These are phyloP conservation scores for Plenodomus lindquistii DNA, from an alignment of 2,329 filamentous ascomycete genomes.

Conservation along the genomic window DNA sequence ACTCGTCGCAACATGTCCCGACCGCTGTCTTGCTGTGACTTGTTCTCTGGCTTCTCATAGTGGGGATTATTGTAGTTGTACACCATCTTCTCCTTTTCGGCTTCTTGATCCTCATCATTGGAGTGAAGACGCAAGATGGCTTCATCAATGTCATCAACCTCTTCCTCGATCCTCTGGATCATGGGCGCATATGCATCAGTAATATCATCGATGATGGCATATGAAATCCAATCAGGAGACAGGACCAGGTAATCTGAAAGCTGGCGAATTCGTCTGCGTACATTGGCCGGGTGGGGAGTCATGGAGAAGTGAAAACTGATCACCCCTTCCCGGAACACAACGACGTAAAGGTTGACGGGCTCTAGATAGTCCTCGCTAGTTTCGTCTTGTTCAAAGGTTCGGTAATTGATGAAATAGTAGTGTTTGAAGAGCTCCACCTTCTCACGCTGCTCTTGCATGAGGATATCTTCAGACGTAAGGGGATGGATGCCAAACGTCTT, in stretches of 20 bases:
- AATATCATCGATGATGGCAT: constrained; percentile 97
- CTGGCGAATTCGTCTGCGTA: constrained; percentile 89
- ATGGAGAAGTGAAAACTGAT: constrained; percentile 97
- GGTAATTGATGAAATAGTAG: constrained; percentile 99
- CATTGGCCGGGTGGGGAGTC: constrained; percentile 94
- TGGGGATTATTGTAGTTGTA: constrained; percentile 37
- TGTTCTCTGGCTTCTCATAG: constrained; percentile 44
- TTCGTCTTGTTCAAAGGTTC: constrained; percentile 93
- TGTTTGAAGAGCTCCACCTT: constrained; percentile 97
- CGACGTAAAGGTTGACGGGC: constrained; percentile 95
- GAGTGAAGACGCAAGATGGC: constrained; percentile 83
- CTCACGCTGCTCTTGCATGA: constrained; percentile 95
- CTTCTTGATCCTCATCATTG: constrained; percentile 44
- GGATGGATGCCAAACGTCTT: constrained; percentile 96
- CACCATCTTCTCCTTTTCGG: constrained; percentile 26
- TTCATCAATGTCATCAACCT: constrained; percentile 97
- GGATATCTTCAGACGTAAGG: constrained; percentile 91
- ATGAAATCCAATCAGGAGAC: constrained; percentile 96
- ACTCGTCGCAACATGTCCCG: constrained; percentile 90
- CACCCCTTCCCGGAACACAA: constrained; percentile 94
- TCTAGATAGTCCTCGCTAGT: constrained; percentile 89
- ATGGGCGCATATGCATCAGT: constrained; percentile 94
- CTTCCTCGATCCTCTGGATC: constrained; percentile 90
- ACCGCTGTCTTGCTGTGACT: constrained; percentile 52
- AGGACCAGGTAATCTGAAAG: constrained; percentile 91